Evolutionary conservation across 495 filamentous ascomycete species (phyloP).

Genomic region (Echria macrotheca): DNA sequence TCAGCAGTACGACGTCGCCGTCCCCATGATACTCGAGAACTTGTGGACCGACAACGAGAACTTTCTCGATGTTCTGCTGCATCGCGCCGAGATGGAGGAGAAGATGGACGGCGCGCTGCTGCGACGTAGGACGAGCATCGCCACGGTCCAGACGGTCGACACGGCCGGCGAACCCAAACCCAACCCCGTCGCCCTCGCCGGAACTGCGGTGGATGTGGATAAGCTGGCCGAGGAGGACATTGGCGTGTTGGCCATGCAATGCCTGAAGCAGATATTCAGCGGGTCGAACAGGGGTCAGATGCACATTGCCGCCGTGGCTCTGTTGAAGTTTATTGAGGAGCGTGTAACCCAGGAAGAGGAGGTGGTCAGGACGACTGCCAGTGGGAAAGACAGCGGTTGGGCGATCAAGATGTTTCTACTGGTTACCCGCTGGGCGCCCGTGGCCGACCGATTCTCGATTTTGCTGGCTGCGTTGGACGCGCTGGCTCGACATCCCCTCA

Average conservation of each 20-base stretch:
- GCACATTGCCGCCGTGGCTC: constrained; percentile 60
- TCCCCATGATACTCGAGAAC: constrained; percentile 80
- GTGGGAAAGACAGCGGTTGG: constrained; percentile 56
- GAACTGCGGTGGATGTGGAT: constrained; percentile 76
- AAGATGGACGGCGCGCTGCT: constrained; percentile 56
- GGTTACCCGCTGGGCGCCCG: constrained; percentile 76
- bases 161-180: constrained; percentile 54
- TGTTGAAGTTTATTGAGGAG: constrained; percentile 65
- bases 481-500: constrained; percentile 56
- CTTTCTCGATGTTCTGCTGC: constrained; percentile 57
- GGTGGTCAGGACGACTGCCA: constrained; percentile 28
- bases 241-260: constrained; percentile 74
- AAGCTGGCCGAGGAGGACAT: constrained; percentile 80
- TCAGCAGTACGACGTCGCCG: constrained; percentile 64
- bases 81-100: constrained; percentile 57
- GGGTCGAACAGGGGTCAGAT: constrained; percentile 73
- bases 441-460: constrained; percentile 86
- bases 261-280: constrained; percentile 72
- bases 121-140: constrained; percentile 67
- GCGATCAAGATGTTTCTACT: constrained; percentile 71
- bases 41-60: constrained; percentile 71
- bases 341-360: constrained; percentile 48
- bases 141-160: constrained; percentile 69
- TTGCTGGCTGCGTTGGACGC: constrained; percentile 73
- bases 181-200: constrained; percentile 65